These are phyloP conservation scores for Deinandra increscens DNA, from an alignment of 129 eudicot species.

Conservation along the genomic window DNA sequence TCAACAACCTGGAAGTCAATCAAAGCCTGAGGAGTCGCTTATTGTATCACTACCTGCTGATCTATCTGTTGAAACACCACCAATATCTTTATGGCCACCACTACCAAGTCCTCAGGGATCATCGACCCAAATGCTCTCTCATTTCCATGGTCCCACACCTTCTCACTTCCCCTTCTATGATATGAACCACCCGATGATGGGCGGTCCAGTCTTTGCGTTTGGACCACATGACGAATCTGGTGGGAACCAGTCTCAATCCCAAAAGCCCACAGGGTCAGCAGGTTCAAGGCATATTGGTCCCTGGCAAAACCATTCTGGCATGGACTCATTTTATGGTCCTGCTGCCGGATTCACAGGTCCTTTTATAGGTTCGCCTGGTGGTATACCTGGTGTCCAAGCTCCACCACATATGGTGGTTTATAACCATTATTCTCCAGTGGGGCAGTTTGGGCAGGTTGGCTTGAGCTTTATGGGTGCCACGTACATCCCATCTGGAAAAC, in stretches of 20 bases:
- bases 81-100: constrained; percentile 85
- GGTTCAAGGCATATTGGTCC: constrained; percentile 62
- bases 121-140: constrained; percentile 69
- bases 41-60: constrained; percentile 97
- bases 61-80: constrained; percentile 89
- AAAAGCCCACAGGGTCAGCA: constrained; percentile 49
- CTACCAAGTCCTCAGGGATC: constrained; percentile 85
- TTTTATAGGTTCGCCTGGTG: constrained; percentile 77
- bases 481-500: constrained; percentile 85
- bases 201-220: constrained; percentile 74
- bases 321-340: constrained; percentile 84
- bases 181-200: constrained; percentile 85
- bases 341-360: constrained; percentile 84
- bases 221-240: constrained; percentile 74
- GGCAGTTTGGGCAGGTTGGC: constrained; percentile 97
- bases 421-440: constrained; percentile 92
- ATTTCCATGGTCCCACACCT: constrained; percentile 67
- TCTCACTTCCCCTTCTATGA: constrained; percentile 92
- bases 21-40: constrained; percentile 70
- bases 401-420: constrained; percentile 94
- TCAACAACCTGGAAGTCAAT: constrained; percentile 58
- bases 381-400: constrained; percentile 79
- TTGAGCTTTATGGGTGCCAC: constrained; percentile 96
- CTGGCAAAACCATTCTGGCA: constrained; percentile 85
- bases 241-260: constrained; percentile 67